Percentiles rank a stretch among this genome's conserved stretches.
phyloP scores from a whole-genome alignment of 495 filamentous ascomycete genomes.

The Trypethelium eluteriae region DNA sequence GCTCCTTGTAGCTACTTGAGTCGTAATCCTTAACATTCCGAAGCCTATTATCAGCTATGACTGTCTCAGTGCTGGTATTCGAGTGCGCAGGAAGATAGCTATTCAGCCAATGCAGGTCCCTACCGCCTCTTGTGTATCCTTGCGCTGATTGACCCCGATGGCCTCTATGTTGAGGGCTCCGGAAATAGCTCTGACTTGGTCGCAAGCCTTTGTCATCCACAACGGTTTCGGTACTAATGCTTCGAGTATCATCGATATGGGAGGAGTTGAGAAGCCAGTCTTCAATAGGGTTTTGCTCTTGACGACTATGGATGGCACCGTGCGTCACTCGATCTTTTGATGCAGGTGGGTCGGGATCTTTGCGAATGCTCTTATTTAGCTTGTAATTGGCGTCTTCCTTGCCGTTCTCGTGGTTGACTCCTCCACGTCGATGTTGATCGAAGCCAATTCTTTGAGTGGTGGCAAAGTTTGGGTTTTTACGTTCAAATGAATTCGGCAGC shows the following conservation, averaged over 20 bases:
- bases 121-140: neutral
- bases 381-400: neutral
- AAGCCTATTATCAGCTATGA: neutral
- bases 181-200: slow-evolving; percentile 3
- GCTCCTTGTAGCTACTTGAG: neutral
- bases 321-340: neutral
- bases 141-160: neutral
- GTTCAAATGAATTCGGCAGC: neutral
- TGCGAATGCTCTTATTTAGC: neutral
- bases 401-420: neutral
- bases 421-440: neutral
- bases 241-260: neutral
- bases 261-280: neutral
- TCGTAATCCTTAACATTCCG: neutral
- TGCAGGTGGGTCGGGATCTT: neutral
- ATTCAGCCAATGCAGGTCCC: no score
- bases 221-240: neutral
- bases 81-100: neutral
- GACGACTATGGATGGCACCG: neutral
- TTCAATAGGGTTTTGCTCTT: neutral
- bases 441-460: neutral
- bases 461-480: neutral
- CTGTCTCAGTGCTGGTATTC: neutral
- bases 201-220: neutral
- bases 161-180: neutral